Conservation (phyloP, 164 flowering plant genomes). For the Liriodendron chinense region DNA sequence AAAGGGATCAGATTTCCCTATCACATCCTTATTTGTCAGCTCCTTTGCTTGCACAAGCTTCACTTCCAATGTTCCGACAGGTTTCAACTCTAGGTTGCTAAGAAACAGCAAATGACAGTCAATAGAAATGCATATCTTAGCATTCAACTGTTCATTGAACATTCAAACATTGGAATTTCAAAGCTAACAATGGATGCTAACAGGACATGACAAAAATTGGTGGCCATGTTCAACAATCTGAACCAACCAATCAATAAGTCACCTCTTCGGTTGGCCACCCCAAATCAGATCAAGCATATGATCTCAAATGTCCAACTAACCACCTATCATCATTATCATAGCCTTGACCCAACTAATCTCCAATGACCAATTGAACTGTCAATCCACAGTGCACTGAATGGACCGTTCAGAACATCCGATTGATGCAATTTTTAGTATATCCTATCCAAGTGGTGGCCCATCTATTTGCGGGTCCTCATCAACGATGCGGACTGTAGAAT, state of each 20-base stretch:
- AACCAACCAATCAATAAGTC: background rate
- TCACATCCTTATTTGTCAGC: slow-evolving; percentile 82
- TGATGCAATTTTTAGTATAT: background rate
- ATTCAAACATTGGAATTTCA: background rate
- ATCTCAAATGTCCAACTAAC: background rate
- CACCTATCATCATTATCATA: background rate
- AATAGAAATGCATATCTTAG: background rate
- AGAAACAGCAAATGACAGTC: slow-evolving; percentile 11
- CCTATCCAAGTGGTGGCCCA: background rate
- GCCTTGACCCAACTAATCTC: background rate
- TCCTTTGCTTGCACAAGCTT: slow-evolving; percentile 97
- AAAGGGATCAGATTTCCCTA: slow-evolving; percentile 98
- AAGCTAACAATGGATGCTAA: background rate
- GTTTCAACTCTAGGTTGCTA: slow-evolving; percentile 92
- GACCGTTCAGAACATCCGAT: background rate
- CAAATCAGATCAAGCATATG: background rate
- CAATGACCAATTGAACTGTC: background rate
- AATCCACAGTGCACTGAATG: background rate
- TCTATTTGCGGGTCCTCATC: background rate
- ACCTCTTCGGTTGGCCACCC: background rate
- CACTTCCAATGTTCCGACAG: slow-evolving; percentile 90
- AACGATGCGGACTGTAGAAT: background rate
- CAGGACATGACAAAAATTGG: background rate
- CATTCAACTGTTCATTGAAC: background rate
- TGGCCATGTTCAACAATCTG: background rate